A percentile compares a stretch with the other conserved stretches of the same genome.
Evolutionary conservation across 1,139 yeast species (phyloP).

Genomic region (Lodderomyces jiufengensis): DNA sequence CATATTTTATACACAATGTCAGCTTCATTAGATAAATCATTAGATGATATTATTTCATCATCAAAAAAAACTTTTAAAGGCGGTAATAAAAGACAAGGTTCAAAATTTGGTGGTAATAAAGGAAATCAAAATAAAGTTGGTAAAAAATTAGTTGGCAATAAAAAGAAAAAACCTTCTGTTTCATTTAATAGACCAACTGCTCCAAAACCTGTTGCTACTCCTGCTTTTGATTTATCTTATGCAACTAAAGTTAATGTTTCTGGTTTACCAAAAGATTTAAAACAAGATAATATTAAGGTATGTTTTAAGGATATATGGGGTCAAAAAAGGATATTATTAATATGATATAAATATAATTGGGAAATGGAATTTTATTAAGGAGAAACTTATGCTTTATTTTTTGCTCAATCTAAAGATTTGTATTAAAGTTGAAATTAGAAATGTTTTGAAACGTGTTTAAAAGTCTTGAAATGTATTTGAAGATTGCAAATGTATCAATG

Average conservation of each 20-base stretch:
- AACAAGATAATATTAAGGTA: slow-evolving; percentile 77
- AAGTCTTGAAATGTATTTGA: too few relatives aligned
- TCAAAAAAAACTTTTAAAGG: slow-evolving; percentile 29
- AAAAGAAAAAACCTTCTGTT: slow-evolving; percentile 28
- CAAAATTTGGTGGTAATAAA: slow-evolving; percentile 22
- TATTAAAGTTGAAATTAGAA: too few relatives aligned
- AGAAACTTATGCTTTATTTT: too few relatives aligned
- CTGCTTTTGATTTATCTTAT: slow-evolving; percentile 48
- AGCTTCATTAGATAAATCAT: slow-evolving; percentile 77
- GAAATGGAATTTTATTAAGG: too few relatives aligned
- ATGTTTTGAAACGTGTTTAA: too few relatives aligned
- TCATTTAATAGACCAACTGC: slow-evolving; percentile 42
- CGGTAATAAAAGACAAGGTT: slow-evolving; percentile 26
- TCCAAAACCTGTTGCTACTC: slow-evolving; percentile 11
- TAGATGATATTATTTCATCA: slow-evolving; percentile 89
- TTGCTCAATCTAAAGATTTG: too few relatives aligned
- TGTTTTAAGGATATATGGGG: slow-evolving; percentile 32
- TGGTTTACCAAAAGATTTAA: slow-evolving; percentile 76
- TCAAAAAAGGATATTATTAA: too few relatives aligned
- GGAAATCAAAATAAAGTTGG: slow-evolving; percentile 28
- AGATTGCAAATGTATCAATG: too few relatives aligned
- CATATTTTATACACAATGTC: slow-evolving; percentile 23
- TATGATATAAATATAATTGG: too few relatives aligned
- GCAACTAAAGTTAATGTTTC: slow-evolving; percentile 75
- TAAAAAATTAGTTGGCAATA: slow-evolving; percentile 26